These are phyloP conservation scores for Phallus indusiatus DNA, from an alignment of 768 basidiomycete species.

Conservation along the genomic window DNA sequence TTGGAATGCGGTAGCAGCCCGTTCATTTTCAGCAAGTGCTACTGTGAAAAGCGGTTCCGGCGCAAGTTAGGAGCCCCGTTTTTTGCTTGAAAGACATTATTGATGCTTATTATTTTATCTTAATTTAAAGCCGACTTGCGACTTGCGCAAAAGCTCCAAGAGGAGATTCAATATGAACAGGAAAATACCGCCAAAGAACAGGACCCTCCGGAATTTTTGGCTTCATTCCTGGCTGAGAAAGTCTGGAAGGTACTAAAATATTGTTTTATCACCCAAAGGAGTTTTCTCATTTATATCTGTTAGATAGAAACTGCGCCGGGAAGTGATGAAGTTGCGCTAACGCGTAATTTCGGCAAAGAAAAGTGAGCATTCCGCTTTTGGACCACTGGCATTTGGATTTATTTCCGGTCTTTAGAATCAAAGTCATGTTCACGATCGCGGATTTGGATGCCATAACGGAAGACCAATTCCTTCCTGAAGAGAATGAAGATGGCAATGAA, in stretches of 20 bases:
- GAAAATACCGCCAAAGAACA: slow-evolving; percentile 31
- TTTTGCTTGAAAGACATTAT: not conserved
- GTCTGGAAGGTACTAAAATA: slow-evolving; percentile 64
- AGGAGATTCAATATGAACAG: slow-evolving; percentile 83
- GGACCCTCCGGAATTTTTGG: slow-evolving; percentile 65
- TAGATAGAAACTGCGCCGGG: slow-evolving; percentile 64
- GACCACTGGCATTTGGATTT: not conserved
- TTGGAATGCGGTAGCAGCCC: not conserved
- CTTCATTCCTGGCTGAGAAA: slow-evolving; percentile 59
- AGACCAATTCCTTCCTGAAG: slow-evolving; percentile 19
- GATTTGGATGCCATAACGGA: slow-evolving; percentile 54
- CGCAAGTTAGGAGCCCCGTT: not conserved
- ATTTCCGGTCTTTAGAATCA: slow-evolving; percentile 43
- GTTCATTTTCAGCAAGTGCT: not conserved
- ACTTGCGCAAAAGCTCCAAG: slow-evolving; percentile 62
- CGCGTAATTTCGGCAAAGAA: slow-evolving; percentile 87
- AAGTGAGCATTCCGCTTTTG: slow-evolving; percentile 40
- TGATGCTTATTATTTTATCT: not conserved
- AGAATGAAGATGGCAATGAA: slow-evolving; percentile 32
- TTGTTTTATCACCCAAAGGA: not conserved
- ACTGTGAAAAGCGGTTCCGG: not conserved
- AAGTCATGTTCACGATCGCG: slow-evolving; percentile 85
- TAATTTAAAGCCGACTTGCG: slow-evolving; percentile 53
- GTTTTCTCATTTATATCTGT: not conserved
- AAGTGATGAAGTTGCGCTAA: slow-evolving; percentile 73